These are phyloP conservation scores for Viscum album DNA, from an alignment of 177 flowering plant genomes.

Conservation along the genomic window DNA sequence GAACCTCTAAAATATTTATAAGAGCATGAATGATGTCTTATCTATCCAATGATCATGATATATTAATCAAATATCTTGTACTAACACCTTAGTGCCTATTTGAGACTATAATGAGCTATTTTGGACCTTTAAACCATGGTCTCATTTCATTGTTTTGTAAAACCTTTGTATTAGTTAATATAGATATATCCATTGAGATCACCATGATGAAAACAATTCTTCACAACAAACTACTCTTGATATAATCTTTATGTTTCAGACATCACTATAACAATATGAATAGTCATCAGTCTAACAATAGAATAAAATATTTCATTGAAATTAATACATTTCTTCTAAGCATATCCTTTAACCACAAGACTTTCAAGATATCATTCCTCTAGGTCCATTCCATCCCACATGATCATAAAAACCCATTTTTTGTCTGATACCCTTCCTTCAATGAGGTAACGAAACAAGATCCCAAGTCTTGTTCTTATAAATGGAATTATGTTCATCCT, in stretches of 20 bases:
- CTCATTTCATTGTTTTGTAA: neutral
- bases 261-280: neutral
- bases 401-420: neutral
- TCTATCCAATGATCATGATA: neutral
- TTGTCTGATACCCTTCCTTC: neutral
- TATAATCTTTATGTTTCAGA: neutral
- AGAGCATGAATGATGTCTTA: neutral
- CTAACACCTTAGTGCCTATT: neutral
- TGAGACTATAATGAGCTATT: neutral
- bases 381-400: neutral
- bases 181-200: neutral
- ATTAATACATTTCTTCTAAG: neutral
- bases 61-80: neutral
- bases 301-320: neutral
- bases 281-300: neutral
- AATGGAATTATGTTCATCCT: neutral
- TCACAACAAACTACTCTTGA: neutral
- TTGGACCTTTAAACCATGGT: neutral
- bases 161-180: neutral
- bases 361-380: neutral
- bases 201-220: neutral
- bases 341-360: neutral
- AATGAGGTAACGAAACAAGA: neutral
- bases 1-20: neutral
- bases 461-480: conserved; percentile 1